Conservation (phyloP, 805 yeast genomes). For the Yarrowia yakushimensis region DNA sequence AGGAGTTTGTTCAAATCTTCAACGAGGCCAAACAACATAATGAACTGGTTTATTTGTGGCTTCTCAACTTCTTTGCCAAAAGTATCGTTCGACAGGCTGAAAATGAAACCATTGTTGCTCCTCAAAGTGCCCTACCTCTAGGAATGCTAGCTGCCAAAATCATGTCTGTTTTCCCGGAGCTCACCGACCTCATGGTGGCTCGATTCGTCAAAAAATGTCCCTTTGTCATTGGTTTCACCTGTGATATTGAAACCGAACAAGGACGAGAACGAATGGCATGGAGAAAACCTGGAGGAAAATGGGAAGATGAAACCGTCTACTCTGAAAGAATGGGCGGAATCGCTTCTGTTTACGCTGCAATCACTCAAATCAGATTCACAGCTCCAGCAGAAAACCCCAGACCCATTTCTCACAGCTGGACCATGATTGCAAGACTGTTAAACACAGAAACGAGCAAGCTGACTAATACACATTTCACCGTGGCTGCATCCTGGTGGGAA, state of each 20-base stretch:
- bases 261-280: constrained; percentile 88
- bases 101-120: constrained; percentile 78
- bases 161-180: constrained; percentile 49
- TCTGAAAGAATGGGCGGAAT: constrained; percentile 88
- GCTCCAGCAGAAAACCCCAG: constrained; percentile 42
- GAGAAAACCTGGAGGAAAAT: constrained; percentile 50
- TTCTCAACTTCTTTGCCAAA: constrained; percentile 78
- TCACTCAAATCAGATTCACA: constrained; percentile 50
- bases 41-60: constrained; percentile 63
- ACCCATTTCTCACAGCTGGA: constrained; percentile 63
- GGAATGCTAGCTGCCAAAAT: constrained; percentile 61
- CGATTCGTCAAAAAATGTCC: constrained; percentile 92
- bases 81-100: constrained; percentile 88
- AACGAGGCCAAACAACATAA: constrained; percentile 44
- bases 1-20: constrained; percentile 52
- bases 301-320: constrained; percentile 60
- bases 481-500: constrained; percentile 90
- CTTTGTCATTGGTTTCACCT: constrained; percentile 73
- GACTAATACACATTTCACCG: constrained; percentile 65
- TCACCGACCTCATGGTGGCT: constrained; percentile 61
- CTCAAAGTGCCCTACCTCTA: constrained; percentile 74
- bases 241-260: constrained; percentile 71
- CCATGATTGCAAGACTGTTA: constrained; percentile 62
- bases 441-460: constrained; percentile 51
- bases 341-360: constrained; percentile 70